These are phyloP conservation scores for Calonectria pauciramosa DNA, from an alignment of 2,329 filamentous ascomycete genomes.

Conservation along the genomic window DNA sequence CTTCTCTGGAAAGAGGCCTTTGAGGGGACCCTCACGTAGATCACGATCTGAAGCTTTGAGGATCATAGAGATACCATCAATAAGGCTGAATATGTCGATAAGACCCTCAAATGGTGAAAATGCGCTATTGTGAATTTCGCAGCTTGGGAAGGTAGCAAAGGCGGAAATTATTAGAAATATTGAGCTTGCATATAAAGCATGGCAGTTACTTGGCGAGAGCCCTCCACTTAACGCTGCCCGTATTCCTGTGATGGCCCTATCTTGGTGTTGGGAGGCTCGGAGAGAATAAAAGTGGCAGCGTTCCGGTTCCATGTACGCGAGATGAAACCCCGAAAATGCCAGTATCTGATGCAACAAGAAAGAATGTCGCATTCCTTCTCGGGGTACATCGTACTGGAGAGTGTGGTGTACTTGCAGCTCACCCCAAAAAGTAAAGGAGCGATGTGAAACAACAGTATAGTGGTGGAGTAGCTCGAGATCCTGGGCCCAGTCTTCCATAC, in stretches of 20 bases:
- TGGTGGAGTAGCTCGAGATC: slow-evolving; percentile 29
- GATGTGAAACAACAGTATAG: slow-evolving; percentile 29
- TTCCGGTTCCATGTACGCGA: slow-evolving; percentile 21
- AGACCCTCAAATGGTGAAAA: slow-evolving; percentile 17
- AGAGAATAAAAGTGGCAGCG: slow-evolving; percentile 23
- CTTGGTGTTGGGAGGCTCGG: slow-evolving; percentile 29
- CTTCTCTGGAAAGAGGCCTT: slow-evolving; percentile 7
- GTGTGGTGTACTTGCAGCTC: slow-evolving; percentile 4
- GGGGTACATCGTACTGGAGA: slow-evolving; percentile 21
- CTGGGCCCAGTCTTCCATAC: neutral
- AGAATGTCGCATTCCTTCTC: slow-evolving; percentile 9
- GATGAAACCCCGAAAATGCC: slow-evolving; percentile 28
- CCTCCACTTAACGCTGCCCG: slow-evolving; percentile 1
- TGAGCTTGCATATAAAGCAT: slow-evolving; percentile 31
- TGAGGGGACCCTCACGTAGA: slow-evolving; percentile 16
- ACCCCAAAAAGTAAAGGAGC: slow-evolving; percentile 14
- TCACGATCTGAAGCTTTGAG: slow-evolving; percentile 5
- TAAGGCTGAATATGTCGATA: slow-evolving; percentile 26
- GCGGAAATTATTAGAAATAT: slow-evolving; percentile 30
- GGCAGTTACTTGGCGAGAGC: neutral
- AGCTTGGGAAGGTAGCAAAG: slow-evolving; percentile 23
- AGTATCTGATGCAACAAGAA: slow-evolving; percentile 28
- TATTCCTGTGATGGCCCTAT: slow-evolving; percentile 22
- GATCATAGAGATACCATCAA: slow-evolving; percentile 19
- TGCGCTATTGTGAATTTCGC: slow-evolving; percentile 14